These are phyloP conservation scores for Cardamine resedifolia DNA, from an alignment of 345 rosid genomes.

Conservation along the genomic window DNA sequence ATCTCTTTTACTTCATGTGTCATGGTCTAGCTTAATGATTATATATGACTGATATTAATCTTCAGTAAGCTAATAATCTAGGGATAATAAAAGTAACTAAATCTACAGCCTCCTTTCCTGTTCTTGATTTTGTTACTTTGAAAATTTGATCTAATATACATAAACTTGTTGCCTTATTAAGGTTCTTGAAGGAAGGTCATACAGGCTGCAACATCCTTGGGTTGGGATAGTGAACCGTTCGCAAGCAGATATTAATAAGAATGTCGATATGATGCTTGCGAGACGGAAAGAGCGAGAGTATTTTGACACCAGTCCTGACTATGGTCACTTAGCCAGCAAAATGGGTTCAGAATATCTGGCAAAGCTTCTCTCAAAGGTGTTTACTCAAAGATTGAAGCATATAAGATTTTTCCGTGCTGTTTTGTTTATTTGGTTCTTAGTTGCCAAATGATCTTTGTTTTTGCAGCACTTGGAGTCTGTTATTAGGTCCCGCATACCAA, in stretches of 20 bases:
- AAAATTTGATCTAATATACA: background rate
- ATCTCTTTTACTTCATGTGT: background rate
- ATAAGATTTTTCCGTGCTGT: background rate
- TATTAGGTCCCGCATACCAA: constrained; percentile 82
- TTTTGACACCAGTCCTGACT: constrained; percentile 90
- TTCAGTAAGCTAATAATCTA: too few relatives aligned
- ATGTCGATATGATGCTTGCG: constrained; percentile 84
- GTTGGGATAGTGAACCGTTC: constrained; percentile 98
- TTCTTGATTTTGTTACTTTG: too few relatives aligned
- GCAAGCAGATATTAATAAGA: constrained; percentile 94
- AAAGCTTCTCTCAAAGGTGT: constrained; percentile 88
- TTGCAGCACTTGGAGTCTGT: constrained; percentile 86
- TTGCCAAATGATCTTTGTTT: constrained; percentile 9
- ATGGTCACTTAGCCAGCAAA: constrained; percentile 83
- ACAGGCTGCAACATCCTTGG: constrained; percentile 87
- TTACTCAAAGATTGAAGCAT: background rate
- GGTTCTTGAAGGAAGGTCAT: constrained; percentile 98
- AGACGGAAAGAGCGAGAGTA: constrained; percentile 84
- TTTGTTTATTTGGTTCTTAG: background rate
- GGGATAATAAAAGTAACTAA: too few relatives aligned
- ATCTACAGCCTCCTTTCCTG: too few relatives aligned
- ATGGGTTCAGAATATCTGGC: constrained; percentile 99
- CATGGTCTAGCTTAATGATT: background rate
- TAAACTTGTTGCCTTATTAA: constrained; percentile 23
- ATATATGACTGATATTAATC: too few relatives aligned